Conservation (phyloP, 2,329 filamentous ascomycete genomes). For the Phaeophleospora eucalypticola region DNA sequence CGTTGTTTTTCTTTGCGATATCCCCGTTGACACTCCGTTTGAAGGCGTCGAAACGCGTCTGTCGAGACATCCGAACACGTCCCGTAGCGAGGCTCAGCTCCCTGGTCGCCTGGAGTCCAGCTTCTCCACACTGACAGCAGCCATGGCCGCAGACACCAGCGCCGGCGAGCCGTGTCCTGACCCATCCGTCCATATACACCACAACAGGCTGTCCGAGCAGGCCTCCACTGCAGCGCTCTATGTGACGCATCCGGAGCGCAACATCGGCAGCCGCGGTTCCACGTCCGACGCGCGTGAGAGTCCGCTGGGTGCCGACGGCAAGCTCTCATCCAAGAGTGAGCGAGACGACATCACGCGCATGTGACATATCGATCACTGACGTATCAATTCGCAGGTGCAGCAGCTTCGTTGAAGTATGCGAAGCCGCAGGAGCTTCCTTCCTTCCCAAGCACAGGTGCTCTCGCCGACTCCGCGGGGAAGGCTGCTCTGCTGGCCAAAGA, state of each 20-base stretch:
- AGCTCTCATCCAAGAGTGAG: constrained; percentile 56
- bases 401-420: constrained; percentile 65
- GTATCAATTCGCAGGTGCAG: constrained; percentile 48
- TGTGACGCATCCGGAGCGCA: constrained; percentile 41
- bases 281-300: constrained; percentile 28
- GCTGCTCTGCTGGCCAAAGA: constrained; percentile 58
- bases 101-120: background rate
- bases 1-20: background rate
- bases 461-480: constrained; percentile 59
- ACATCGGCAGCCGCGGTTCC: constrained; percentile 21
- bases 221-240: constrained; percentile 61
- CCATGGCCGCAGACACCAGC: constrained; percentile 19
- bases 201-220: constrained; percentile 43
- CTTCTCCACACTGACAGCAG: constrained; percentile 1
- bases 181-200: constrained; percentile 41
- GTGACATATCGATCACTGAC: too few relatives aligned
- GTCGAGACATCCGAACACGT: too few relatives aligned
- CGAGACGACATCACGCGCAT: background rate
- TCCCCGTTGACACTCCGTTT: too few relatives aligned
- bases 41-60: too few relatives aligned
- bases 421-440: constrained; percentile 69
- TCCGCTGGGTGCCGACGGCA: constrained; percentile 50
- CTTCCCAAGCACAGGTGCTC: constrained; percentile 69
- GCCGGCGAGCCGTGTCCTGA: constrained; percentile 37
- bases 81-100: background rate